A percentile compares a stretch with the other conserved stretches of the same genome.
These are phyloP conservation scores for Margaritispora aquatica DNA, from an alignment of 495 filamentous ascomycete species.

Conservation along the genomic window DNA sequence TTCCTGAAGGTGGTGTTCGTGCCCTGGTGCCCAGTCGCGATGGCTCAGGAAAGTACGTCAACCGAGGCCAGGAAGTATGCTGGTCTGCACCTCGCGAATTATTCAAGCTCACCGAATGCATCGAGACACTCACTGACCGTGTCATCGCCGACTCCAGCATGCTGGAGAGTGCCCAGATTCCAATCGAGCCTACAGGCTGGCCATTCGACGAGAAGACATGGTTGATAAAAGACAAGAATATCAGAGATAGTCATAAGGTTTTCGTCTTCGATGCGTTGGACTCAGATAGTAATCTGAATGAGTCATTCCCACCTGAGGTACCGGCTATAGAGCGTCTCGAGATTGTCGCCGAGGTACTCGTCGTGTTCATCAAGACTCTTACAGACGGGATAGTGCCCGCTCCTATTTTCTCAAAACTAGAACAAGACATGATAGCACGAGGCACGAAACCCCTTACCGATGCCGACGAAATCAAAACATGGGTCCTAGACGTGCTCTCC, in stretches of 20 bases:
- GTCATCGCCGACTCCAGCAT: slow-evolving; percentile 79
- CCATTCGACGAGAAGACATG: slow-evolving; percentile 56
- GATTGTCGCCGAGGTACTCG: slow-evolving; percentile 56
- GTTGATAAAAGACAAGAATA: slow-evolving; percentile 19
- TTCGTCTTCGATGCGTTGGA: slow-evolving; percentile 63
- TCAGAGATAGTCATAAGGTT: slow-evolving; percentile 21
- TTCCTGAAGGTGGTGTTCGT: slow-evolving; percentile 57
- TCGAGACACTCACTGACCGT: slow-evolving; percentile 69
- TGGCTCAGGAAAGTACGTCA: slow-evolving; percentile 9
- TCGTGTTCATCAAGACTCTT: slow-evolving; percentile 64
- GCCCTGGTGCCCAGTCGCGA: slow-evolving; percentile 11
- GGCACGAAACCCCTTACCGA: slow-evolving; percentile 41
- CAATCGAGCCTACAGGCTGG: slow-evolving; percentile 53
- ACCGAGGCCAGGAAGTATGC: slow-evolving; percentile 34
- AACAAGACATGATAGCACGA: slow-evolving; percentile 43
- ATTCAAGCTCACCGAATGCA: slow-evolving; percentile 77
- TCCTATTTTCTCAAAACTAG: slow-evolving; percentile 63
- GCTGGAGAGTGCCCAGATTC: slow-evolving; percentile 50
- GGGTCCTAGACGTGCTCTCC: slow-evolving; percentile 67
- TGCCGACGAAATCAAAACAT: slow-evolving; percentile 58
- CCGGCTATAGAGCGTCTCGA: slow-evolving; percentile 61
- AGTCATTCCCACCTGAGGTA: slow-evolving; percentile 51
- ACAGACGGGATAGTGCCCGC: slow-evolving; percentile 68
- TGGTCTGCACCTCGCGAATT: slow-evolving; percentile 77
- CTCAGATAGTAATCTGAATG: slow-evolving; percentile 48